phyloP scores from a whole-genome alignment of 1,139 yeast species.

The Suhomyces maxii region DNA sequence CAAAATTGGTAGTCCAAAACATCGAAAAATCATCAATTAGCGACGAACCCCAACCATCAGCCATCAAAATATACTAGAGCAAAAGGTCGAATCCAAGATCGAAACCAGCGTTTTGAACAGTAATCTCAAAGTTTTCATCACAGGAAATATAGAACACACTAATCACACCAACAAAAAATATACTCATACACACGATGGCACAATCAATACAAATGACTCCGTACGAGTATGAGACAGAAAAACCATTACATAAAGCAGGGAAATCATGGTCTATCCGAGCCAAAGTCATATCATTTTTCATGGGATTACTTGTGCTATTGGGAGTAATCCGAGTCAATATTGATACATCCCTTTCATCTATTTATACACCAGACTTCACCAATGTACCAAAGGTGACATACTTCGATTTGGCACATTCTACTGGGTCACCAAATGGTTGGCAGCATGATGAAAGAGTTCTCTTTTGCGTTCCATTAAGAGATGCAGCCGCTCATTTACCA shows the following conservation, averaged over 20 bases:
- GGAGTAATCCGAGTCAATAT: neutral
- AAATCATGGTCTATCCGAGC: neutral
- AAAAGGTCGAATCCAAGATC: no score
- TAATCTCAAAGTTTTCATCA: no score
- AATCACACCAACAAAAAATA: no score
- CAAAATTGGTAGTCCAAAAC: no score
- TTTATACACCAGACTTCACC: constrained; percentile 22
- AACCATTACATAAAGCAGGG: neutral
- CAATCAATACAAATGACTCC: constrained; percentile 16
- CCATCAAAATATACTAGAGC: no score
- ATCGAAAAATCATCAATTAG: no score
- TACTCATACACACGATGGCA: constrained; percentile 5
- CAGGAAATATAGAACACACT: no score
- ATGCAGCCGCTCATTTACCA: constrained; percentile 62
- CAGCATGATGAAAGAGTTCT: constrained; percentile 53
- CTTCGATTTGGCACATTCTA: constrained; percentile 47
- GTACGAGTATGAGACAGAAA: constrained; percentile 17
- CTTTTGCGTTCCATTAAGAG: constrained; percentile 60
- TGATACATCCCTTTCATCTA: neutral
- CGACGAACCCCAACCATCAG: no score
- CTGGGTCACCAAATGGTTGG: constrained; percentile 54
- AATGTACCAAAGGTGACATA: constrained; percentile 30
- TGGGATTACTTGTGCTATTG: neutral
- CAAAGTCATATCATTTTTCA: neutral
- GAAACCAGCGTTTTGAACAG: no score